These are phyloP conservation scores for Mycena belliarum DNA, from an alignment of 768 basidiomycete genomes.

Conservation along the genomic window DNA sequence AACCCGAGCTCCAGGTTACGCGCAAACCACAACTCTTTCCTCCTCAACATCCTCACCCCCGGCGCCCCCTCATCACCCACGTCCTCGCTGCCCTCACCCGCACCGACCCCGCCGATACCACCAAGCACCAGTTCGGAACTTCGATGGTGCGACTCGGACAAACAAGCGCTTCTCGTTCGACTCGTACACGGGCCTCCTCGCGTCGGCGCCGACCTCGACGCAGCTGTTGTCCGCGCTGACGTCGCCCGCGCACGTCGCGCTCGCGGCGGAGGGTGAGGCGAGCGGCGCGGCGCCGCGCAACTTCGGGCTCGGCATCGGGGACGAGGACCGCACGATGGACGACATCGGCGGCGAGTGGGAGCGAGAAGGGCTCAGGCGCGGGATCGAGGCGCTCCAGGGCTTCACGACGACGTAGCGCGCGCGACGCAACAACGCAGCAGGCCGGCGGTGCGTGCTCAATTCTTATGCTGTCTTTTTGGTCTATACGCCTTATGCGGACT, in stretches of 20 bases:
- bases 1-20: slow-evolving; percentile 64
- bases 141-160: background rate
- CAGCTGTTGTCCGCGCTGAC: slow-evolving; percentile 76
- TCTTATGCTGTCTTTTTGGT: too few relatives aligned
- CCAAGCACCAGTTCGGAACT: slow-evolving; percentile 15
- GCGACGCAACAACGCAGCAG: too few relatives aligned
- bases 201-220: slow-evolving; percentile 72
- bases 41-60: slow-evolving; percentile 51
- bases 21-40: slow-evolving; percentile 41
- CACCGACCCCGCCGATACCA: slow-evolving; percentile 7
- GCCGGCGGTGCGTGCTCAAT: too few relatives aligned
- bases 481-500: too few relatives aligned
- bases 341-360: slow-evolving; percentile 87
- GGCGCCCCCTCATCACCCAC: too few relatives aligned
- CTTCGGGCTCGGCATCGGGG: slow-evolving; percentile 20
- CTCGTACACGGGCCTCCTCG: slow-evolving; percentile 83
- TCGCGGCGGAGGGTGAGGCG: slow-evolving; percentile 29
- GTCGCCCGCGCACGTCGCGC: slow-evolving; percentile 52
- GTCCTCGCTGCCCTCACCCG: too few relatives aligned
- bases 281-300: slow-evolving; percentile 30
- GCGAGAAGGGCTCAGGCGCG: slow-evolving; percentile 77
- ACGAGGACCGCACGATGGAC: slow-evolving; percentile 41
- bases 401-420: slow-evolving; percentile 17
- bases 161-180: slow-evolving; percentile 85
- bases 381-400: slow-evolving; percentile 57